Evolutionary conservation across 495 filamentous ascomycete genomes (phyloP), one percentile per base, ranked within the genome.

Genomic region (Friedmanniomyces endolithicus): DNA sequence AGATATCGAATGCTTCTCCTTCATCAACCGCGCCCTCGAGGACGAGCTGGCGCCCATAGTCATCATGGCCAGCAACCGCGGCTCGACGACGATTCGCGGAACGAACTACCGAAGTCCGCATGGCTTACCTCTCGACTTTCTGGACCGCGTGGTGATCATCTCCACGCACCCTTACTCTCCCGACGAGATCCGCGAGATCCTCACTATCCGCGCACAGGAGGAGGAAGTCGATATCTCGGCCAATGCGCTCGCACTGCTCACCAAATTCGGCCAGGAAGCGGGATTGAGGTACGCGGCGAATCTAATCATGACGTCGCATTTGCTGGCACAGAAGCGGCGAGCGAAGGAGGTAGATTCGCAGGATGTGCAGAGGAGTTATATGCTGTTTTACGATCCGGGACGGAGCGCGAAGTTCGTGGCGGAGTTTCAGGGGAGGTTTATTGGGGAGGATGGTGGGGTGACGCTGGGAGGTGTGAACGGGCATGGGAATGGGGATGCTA

Each of bases 1-100:
- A 19, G 92, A 99, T 67, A 95, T 96, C 59, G 92, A 99, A 65
- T 96, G 92, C 73, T 99, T 94, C 73, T 90, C 87, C 41, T 99
- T 88, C 75, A 84, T 99, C 75, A 99, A 99, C 75, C 86, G 94
- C 25, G 92, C 92, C 6, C 76, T 97, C 22, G 92, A 99, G 67
- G 85, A 84, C 22, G 89, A 95, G 59, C 77, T 99, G 17, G 87
- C 90, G 1, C 92, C 92, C 31, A 92, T 99, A 64, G 90, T 99
- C 68, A 97, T 99, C 70, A 96, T 99, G 89, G 92, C 92, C n/a
- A 92, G 86, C 76, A 99, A 99, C 70, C 78, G 92, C 29, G 92
- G 92, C 50, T 80, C 89, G 63, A 84, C 90, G n/a, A 79, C 81
- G 47, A 95, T 99, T 61, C 79, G 94, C 11, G 92, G 94, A 31